Conservation (phyloP, 2,329 filamentous ascomycete genomes). For the Penicillium sp. region DNA sequence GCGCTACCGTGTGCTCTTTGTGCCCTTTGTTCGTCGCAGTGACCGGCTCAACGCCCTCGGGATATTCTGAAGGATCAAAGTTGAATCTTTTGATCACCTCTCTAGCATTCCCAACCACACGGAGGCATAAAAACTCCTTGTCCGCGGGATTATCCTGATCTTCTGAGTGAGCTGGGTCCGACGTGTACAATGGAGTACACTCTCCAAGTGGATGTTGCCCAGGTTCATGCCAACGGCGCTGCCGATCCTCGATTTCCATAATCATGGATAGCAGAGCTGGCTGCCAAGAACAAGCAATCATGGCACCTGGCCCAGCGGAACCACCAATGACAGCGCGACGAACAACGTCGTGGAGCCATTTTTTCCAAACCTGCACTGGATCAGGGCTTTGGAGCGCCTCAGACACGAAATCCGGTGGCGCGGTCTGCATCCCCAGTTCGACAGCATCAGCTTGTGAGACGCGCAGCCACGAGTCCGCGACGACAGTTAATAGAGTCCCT, state of each 20-base stretch:
- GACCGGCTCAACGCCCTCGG: slow-evolving; percentile 21
- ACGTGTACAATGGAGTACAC: slow-evolving; percentile 8
- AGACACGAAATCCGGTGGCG: slow-evolving; percentile 32
- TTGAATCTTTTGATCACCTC: slow-evolving; percentile 35
- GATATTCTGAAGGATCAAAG: slow-evolving; percentile 38
- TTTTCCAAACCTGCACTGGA: slow-evolving; percentile 33
- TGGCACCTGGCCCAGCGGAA: slow-evolving; percentile 22
- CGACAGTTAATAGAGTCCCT: slow-evolving; percentile 45
- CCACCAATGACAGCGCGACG: slow-evolving; percentile 39
- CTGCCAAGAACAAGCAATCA: slow-evolving; percentile 29
- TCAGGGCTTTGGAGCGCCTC: slow-evolving; percentile 28
- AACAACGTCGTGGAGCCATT: slow-evolving; percentile 40
- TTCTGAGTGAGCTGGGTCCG: neutral
- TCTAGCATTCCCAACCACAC: slow-evolving; percentile 35
- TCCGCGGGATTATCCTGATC: slow-evolving; percentile 20
- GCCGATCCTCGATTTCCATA: slow-evolving; percentile 43
- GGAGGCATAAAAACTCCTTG: slow-evolving; percentile 34
- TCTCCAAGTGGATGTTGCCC: slow-evolving; percentile 21
- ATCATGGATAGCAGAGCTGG: slow-evolving; percentile 40
- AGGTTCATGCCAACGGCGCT: slow-evolving; percentile 42
- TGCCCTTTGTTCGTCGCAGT: neutral
- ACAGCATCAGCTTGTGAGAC: slow-evolving; percentile 37
- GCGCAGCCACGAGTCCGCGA: slow-evolving; percentile 46
- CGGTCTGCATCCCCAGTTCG: slow-evolving; percentile 37
- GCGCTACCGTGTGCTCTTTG: neutral